phyloP scores from a whole-genome alignment of 805 yeast genomes.

The Ogataea pignaliae region DNA sequence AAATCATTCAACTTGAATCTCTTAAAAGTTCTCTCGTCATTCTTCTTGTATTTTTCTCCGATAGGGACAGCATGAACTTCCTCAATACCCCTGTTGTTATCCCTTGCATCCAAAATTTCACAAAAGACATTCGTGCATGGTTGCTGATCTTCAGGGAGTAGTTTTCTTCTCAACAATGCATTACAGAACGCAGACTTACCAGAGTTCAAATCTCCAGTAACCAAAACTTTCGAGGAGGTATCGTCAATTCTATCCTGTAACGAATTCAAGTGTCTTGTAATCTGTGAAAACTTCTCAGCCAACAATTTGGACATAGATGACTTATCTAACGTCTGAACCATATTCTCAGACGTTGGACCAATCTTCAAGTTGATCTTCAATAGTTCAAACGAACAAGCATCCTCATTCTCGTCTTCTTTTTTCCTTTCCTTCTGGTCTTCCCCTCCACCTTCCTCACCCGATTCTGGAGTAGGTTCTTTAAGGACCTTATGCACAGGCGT shows the following conservation, averaged over 20 bases:
- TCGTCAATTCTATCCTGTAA: slow-evolving; percentile 84
- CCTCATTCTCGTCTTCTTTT: slow-evolving; percentile 8
- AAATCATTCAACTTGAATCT: slow-evolving; percentile 50
- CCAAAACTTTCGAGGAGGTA: slow-evolving; percentile 87
- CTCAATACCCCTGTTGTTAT: slow-evolving; percentile 62
- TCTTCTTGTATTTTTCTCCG: slow-evolving; percentile 44
- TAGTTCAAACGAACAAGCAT: slow-evolving; percentile 47
- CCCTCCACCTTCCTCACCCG: neutral
- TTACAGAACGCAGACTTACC: slow-evolving; percentile 97
- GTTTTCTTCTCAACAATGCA: slow-evolving; percentile 68
- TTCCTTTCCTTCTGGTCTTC: neutral
- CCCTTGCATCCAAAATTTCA: slow-evolving; percentile 82
- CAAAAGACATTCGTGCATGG: slow-evolving; percentile 97
- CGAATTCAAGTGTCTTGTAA: slow-evolving; percentile 61
- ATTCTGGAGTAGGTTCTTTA: slow-evolving; percentile 11
- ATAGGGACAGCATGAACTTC: slow-evolving; percentile 89
- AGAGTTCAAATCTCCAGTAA: slow-evolving; percentile 95
- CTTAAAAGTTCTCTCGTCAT: slow-evolving; percentile 64
- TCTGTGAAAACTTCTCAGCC: slow-evolving; percentile 61
- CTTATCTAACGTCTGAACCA: slow-evolving; percentile 58
- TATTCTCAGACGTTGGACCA: slow-evolving; percentile 40
- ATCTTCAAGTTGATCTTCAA: slow-evolving; percentile 59
- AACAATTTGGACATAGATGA: slow-evolving; percentile 64
- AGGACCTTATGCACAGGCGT: slow-evolving; percentile 10
- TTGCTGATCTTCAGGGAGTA: slow-evolving; percentile 94